phyloP scores from a whole-genome alignment of 768 basidiomycete genomes.

The Xanthoconium stramineum region DNA sequence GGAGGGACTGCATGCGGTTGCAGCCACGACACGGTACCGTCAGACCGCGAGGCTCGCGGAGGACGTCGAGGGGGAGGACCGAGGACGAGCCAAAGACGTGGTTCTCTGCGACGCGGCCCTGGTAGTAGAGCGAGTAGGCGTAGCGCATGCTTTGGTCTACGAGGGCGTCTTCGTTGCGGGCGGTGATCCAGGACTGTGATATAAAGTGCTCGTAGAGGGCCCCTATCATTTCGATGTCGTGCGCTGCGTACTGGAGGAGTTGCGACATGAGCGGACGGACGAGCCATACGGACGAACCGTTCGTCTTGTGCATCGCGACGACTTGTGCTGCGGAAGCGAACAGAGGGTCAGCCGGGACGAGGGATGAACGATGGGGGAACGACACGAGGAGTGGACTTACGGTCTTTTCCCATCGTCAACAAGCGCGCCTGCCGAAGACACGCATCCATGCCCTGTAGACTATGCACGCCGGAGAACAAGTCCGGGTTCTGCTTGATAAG shows the following conservation, averaged over 20 bases:
- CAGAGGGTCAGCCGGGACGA: background rate
- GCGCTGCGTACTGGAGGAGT: slow-evolving; percentile 40
- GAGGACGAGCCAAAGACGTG: slow-evolving; percentile 22
- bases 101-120: slow-evolving; percentile 25
- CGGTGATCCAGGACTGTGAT: slow-evolving; percentile 22
- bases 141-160: slow-evolving; percentile 30
- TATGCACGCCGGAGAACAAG: slow-evolving; percentile 32
- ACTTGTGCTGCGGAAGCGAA: slow-evolving; percentile 28
- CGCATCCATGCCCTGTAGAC: slow-evolving; percentile 35
- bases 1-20: slow-evolving; percentile 27
- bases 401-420: slow-evolving; percentile 31
- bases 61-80: slow-evolving; percentile 27
- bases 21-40: slow-evolving; percentile 26
- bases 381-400: slow-evolving; percentile 19
- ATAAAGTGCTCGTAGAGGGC: slow-evolving; percentile 35
- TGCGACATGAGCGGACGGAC: slow-evolving; percentile 34
- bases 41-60: slow-evolving; percentile 24
- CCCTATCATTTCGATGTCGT: slow-evolving; percentile 40
- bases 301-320: slow-evolving; percentile 35
- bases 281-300: slow-evolving; percentile 33
- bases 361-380: too few species aligned
- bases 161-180: slow-evolving; percentile 8
- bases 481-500: slow-evolving; percentile 23
- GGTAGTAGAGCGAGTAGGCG: slow-evolving; percentile 26
- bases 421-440: slow-evolving; percentile 29